Percentiles rank a stretch among this genome's conserved stretches.
Conservation (phyloP, 306 rosid genomes). For the Begonia masoniana region DNA sequence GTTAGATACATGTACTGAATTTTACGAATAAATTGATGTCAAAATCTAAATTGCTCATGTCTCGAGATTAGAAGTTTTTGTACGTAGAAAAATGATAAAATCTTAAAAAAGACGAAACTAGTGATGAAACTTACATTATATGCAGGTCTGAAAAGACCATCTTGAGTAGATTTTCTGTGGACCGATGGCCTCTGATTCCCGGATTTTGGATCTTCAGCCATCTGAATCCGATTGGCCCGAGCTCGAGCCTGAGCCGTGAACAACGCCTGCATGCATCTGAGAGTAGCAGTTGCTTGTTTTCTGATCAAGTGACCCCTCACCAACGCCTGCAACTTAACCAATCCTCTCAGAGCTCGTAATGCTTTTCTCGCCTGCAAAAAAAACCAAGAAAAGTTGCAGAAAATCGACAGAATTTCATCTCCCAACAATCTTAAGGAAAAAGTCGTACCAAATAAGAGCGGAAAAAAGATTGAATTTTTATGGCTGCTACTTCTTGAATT, state of each 20-base stretch:
- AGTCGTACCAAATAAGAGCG: slow-evolving; percentile 65
- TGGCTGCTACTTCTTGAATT: slow-evolving; percentile 55
- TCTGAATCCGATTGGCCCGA: slow-evolving; percentile 60
- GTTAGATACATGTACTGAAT: too few species aligned
- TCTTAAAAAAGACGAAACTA: not conserved
- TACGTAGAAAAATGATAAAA: too few species aligned
- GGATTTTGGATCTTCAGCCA: slow-evolving; percentile 28
- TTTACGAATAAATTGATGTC: too few species aligned
- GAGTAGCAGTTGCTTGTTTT: slow-evolving; percentile 62
- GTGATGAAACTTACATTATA: slow-evolving; percentile 41
- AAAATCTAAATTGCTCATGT: too few species aligned
- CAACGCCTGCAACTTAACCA: slow-evolving; percentile 87
- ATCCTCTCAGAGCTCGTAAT: slow-evolving; percentile 61
- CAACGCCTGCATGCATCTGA: slow-evolving; percentile 86
- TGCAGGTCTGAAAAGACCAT: slow-evolving; percentile 23
- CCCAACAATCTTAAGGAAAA: too few species aligned
- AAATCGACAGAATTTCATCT: not conserved
- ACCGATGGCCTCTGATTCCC: slow-evolving; percentile 26
- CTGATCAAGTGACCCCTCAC: slow-evolving; percentile 91
- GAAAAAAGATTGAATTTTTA: slow-evolving; percentile 62
- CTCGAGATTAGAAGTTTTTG: too few species aligned
- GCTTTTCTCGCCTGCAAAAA: slow-evolving; percentile 76
- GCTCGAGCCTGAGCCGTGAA: slow-evolving; percentile 88
- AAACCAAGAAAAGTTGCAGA: slow-evolving; percentile 1
- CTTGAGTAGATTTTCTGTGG: slow-evolving; percentile 34